Base-by-base conservation (phyloP, 202 grass and related monocot genomes). In the Thinopyrum obtusiflorum region DNA sequence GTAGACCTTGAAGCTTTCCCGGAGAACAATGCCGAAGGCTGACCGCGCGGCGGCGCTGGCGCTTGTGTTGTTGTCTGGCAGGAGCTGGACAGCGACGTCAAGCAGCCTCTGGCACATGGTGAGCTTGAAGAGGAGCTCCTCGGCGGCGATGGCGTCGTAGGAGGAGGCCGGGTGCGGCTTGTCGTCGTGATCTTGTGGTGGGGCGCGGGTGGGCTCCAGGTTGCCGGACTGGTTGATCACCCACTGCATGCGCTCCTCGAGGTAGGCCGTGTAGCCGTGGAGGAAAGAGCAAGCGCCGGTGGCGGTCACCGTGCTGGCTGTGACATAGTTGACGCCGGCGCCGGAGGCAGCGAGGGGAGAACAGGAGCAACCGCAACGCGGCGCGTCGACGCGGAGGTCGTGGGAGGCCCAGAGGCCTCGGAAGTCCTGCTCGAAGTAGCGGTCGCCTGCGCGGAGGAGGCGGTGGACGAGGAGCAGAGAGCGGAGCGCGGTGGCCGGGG, bases 1-100 rank as follows among this genome's bases (percentile, higher is more conserved):
- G 57, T 99, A 94, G 53, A 97, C 97, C 73, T 89, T 91, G 85
- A 99, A 91, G 83, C 97, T 99, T 78, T 99, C 97, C 40, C 90
- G 86, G 82, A 99, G 86, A 47, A 90, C 89, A 90, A 97, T 93
- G 86, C 87, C 75, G 80, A 97, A 89, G 15, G 93, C 90, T 40
- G 92, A 94, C 25, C 79, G 80, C 7, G 84, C 82, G 15, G 87
- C 85, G 13, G 81, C 67, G 76, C 91, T 84, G 33, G 42, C 42
- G 84, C 83, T 93, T 5, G 91, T 84, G 60, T 80, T 80, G 88
- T 94, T 83, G 35, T 85, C 85, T 1, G 86, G 90, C 12, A 94
- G 85, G 17, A 91, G 88, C 85, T 94, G 91, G 86, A 96, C 91
- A 68, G 88, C 90, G 10, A 90, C 88, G 72, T 99, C 92, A 0